Evolutionary conservation across 2,329 filamentous ascomycete species (phyloP).

Genomic region (Microcera coccophila): DNA sequence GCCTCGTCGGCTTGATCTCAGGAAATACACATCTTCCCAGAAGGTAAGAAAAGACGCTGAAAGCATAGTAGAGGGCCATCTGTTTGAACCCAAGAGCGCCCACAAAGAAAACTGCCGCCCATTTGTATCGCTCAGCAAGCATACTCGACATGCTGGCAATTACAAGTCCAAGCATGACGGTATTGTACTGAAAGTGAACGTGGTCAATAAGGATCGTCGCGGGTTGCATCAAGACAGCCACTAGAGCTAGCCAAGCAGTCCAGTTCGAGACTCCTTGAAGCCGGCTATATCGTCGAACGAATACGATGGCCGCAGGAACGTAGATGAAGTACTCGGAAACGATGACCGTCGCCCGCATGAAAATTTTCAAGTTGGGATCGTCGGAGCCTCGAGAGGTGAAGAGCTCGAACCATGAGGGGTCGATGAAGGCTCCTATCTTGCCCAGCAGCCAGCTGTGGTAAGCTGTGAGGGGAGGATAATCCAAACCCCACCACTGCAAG

Average conservation of each 20-base stretch:
- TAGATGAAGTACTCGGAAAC: constrained; percentile 89
- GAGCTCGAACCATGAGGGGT: constrained; percentile 84
- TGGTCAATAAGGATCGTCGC: constrained; percentile 89
- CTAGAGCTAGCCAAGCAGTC: constrained; percentile 79
- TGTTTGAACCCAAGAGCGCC: constrained; percentile 95
- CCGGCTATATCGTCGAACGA: constrained; percentile 75
- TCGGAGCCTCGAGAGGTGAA: constrained; percentile 78
- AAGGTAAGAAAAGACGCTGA: constrained; percentile 86
- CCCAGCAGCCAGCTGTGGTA: constrained; percentile 98
- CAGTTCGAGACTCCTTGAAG: constrained; percentile 74
- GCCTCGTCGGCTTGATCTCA: constrained; percentile 59
- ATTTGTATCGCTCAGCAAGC: constrained; percentile 76
- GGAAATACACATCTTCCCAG: constrained; percentile 83
- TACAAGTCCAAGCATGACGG: constrained; percentile 92
- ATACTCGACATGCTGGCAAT: constrained; percentile 85
- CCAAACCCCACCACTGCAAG: constrained; percentile 93
- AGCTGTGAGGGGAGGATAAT: constrained; percentile 95
- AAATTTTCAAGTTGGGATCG: constrained; percentile 77
- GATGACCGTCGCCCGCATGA: constrained; percentile 90
- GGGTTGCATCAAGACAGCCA: constrained; percentile 89
- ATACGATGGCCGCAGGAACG: constrained; percentile 79
- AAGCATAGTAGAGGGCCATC: constrained; percentile 97
- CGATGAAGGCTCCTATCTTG: constrained; percentile 73
- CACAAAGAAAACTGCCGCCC: constrained; percentile 92
- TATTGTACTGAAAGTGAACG: constrained; percentile 96